Base-by-base conservation (phyloP, 768 basidiomycete species). In the Lyophyllum atratum region DNA sequence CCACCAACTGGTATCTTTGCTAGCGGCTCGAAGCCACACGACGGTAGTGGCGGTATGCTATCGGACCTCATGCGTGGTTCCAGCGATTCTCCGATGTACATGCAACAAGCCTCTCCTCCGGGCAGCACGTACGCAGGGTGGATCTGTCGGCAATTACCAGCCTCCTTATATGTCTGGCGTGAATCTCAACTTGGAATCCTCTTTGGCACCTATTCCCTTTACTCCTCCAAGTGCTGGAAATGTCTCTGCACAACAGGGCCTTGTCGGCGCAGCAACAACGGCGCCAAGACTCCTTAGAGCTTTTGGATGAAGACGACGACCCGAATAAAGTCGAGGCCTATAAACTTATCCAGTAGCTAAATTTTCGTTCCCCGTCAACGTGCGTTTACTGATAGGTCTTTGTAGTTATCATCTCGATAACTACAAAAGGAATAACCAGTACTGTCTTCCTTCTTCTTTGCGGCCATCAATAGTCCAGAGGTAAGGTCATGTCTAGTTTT, bases 371-470 rank as follows among this genome's bases (percentile, higher is more conserved):
- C 5, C 31, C 21, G 21, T 14, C 6, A 17, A 2, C 24, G 21
- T 21, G 11, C 24, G 25, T 34, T n/a, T 14, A 49, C 31, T 44
- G 45, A 46, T 42, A 61, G 19, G 60, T 44, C 43, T 43, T 3
- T 43, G 25, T 49, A 93, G 92, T 58, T 95, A 96, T 71, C 95
- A 98, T 67, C 78, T 98, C 48, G 90, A 94, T 63, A 96, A 96
- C 64, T 94, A 86, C 69, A 89, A 86, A 67, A 79, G 89, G 59
- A 95, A 95, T 64, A 87, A 86, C 40, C 81, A 84, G 11, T 98
- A 98, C 68, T 92, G 90, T 66, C 77, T 98, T 6, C 95, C 95
- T 0, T 85, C 91, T 2, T 95, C 93, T 12, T 75, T 98, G 46
- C 84, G 91, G 5, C 93, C 94, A 1, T 94, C 94, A 4, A 73